Conservation (phyloP, 768 basidiomycete species). For the Asterophora lycoperdoides region DNA sequence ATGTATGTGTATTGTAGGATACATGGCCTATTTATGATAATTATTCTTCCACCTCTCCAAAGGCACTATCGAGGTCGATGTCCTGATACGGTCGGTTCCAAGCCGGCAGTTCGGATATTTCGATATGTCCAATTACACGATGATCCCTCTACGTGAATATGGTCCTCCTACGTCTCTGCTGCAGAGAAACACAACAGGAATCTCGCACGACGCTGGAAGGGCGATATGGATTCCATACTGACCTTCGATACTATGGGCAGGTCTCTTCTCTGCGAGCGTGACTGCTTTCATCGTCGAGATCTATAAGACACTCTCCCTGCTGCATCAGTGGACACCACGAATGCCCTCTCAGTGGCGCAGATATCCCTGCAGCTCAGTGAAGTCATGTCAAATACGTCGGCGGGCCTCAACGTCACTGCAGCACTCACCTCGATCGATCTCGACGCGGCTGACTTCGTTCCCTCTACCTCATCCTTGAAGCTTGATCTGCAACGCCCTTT, state of each 20-base stretch:
- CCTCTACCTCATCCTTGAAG: conserved; percentile 27
- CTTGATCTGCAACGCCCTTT: conserved; percentile 37
- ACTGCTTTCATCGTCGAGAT: conserved; percentile 38
- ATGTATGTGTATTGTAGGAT: conserved; percentile 8
- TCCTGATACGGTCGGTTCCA: too few relatives aligned
- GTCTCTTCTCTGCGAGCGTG: conserved; percentile 37
- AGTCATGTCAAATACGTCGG: conserved; percentile 15
- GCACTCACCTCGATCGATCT: background rate
- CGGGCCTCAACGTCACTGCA: conserved; percentile 1
- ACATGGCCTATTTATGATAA: conserved; percentile 9
- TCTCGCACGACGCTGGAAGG: conserved; percentile 34
- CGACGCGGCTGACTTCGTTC: conserved; percentile 16
- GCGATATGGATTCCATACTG: conserved; percentile 37
- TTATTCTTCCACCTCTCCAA: background rate
- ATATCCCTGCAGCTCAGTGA: conserved; percentile 30
- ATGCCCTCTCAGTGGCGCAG: conserved; percentile 26
- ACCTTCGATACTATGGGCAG: conserved; percentile 36
- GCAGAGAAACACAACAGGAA: conserved; percentile 30
- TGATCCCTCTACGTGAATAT: conserved; percentile 35
- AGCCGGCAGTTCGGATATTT: too few relatives aligned
- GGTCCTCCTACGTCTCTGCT: conserved; percentile 33
- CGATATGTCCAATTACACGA: conserved; percentile 22
- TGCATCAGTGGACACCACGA: conserved; percentile 22
- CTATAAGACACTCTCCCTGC: conserved; percentile 31
- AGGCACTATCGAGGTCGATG: too few relatives aligned